These are phyloP conservation scores for Dendrocalamus sinicus DNA, from an alignment of 176 grass and related monocot species.

Conservation along the genomic window DNA sequence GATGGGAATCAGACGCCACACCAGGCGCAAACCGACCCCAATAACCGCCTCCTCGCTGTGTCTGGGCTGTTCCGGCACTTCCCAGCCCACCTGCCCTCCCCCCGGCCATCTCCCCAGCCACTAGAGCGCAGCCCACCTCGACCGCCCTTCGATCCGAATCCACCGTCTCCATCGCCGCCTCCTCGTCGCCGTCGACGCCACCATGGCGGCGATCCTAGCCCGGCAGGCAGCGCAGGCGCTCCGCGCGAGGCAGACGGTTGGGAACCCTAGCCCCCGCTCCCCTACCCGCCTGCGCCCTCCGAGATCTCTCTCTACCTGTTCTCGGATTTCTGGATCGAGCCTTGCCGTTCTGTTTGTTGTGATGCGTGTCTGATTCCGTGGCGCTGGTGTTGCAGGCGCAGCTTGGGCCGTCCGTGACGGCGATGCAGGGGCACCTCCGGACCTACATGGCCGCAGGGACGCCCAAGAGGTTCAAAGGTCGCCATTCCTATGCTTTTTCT, in stretches of 20 bases:
- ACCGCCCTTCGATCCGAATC: conserved; percentile 10
- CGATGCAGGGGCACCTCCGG: conserved; percentile 72
- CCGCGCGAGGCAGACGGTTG: conserved; percentile 68
- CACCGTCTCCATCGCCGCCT: conserved; percentile 31
- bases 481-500: background rate
- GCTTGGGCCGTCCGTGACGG: conserved; percentile 58
- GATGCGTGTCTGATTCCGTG: conserved; percentile 2
- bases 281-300: background rate
- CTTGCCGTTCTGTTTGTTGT: background rate
- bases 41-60: too few species aligned
- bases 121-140: conserved; percentile 22
- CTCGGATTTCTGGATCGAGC: conserved; percentile 25
- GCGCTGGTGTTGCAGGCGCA: conserved; percentile 50
- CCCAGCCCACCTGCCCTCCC: background rate
- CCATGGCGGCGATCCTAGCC: conserved; percentile 78
- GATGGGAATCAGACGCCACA: too few species aligned
- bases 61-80: background rate
- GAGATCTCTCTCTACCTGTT: conserved; percentile 34
- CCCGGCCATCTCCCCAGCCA: conserved; percentile 27
- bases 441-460: conserved; percentile 58
- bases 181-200: conserved; percentile 39
- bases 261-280: conserved; percentile 3
- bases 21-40: background rate
- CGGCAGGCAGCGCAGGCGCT: conserved; percentile 77
- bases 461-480: conserved; percentile 78